Conservation (phyloP, 768 basidiomycete genomes). For the Collybia nuda region DNA sequence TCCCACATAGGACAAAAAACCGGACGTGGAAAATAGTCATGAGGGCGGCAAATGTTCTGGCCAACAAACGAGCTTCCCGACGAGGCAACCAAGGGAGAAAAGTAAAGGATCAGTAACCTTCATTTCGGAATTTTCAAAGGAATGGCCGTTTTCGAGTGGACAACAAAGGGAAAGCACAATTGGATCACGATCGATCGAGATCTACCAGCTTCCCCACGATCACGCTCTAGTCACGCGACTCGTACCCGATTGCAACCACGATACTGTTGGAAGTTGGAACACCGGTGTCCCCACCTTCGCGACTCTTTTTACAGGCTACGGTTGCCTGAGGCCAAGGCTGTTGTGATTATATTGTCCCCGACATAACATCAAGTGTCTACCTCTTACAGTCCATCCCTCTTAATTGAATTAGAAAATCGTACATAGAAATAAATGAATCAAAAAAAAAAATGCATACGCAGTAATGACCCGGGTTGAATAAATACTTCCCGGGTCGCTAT, state of each 20-base stretch:
- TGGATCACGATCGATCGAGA: conserved; percentile 16
- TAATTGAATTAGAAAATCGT: no score
- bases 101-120: not conserved
- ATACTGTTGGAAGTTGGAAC: not conserved
- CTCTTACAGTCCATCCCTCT: not conserved
- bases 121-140: conserved; percentile 14
- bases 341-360: no score
- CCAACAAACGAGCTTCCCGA: conserved; percentile 4
- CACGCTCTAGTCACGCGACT: conserved; percentile 5
- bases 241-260: not conserved
- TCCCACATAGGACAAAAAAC: conserved; percentile 4
- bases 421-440: not conserved
- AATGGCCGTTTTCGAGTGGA: conserved; percentile 9
- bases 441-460: conserved; percentile 5
- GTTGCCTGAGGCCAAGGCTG: not conserved
- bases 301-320: not conserved
- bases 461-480: not conserved
- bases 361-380: not conserved
- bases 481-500: conserved; percentile 16
- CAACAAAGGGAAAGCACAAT: conserved; percentile 17
- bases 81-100: conserved; percentile 1
- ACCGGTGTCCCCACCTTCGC: conserved; percentile 3
- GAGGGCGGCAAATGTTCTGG: not conserved
- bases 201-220: conserved; percentile 4
- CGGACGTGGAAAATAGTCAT: conserved; percentile 2